Conservation (phyloP, 345 rosid genomes). For the Boechera stricta region DNA sequence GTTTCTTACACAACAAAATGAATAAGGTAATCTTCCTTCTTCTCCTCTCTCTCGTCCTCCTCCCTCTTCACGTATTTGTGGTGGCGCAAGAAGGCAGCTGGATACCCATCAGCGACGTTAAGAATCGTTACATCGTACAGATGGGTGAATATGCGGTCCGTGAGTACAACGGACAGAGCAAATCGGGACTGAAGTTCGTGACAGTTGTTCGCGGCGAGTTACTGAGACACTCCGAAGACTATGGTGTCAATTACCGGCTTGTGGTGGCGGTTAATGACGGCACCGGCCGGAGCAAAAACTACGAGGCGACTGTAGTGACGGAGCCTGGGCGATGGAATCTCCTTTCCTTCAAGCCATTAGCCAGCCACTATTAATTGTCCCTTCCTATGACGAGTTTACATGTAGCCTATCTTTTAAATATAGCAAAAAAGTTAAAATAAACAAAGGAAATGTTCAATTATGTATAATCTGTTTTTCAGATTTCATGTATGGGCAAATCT, state of each 20-base stretch:
- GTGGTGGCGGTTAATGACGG: conserved; percentile 28
- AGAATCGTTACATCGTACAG: conserved; percentile 49
- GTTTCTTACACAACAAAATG: conserved; percentile 14
- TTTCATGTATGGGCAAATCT: not conserved
- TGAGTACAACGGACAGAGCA: conserved; percentile 39
- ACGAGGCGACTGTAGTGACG: conserved; percentile 55
- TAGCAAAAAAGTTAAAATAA: not conserved
- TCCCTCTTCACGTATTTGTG: conserved; percentile 20
- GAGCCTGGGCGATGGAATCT: conserved; percentile 47
- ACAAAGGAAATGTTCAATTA: not conserved
- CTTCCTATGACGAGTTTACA: not conserved
- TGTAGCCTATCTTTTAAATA: conserved; percentile 1
- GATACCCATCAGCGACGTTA: conserved; percentile 47
- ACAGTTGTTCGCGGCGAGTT: conserved; percentile 46
- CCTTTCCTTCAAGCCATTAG: conserved; percentile 43
- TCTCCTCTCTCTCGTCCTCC: not conserved
- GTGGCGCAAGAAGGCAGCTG: conserved; percentile 46
- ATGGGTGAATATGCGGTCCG: conserved; percentile 56
- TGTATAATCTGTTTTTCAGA: not conserved
- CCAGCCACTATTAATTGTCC: not conserved
- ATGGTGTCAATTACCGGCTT: conserved; percentile 56
- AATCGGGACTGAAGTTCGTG: conserved; percentile 34
- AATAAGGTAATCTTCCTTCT: not conserved
- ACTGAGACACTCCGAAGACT: conserved; percentile 32
- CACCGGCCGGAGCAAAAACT: not conserved